These are phyloP conservation scores for Fusarium nodosum DNA, from an alignment of 2,329 filamentous ascomycete species.

Conservation along the genomic window DNA sequence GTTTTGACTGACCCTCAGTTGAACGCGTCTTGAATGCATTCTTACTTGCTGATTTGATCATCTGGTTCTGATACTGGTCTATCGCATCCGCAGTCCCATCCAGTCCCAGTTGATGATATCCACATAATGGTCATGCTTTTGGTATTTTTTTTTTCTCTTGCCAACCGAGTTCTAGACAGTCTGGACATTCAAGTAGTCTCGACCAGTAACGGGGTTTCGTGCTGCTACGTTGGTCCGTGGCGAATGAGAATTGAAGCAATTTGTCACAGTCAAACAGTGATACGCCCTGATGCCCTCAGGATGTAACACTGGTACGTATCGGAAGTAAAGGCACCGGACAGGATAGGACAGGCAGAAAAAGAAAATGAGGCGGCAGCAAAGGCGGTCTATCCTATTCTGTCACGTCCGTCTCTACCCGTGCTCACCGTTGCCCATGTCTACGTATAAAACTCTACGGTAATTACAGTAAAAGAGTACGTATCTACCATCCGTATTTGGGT, in stretches of 20 bases:
- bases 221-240: background rate
- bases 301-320: slow-evolving; percentile 3
- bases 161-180: background rate
- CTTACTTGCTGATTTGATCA: background rate
- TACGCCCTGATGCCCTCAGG: background rate
- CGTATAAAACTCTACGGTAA: background rate
- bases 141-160: background rate
- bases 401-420: background rate
- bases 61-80: background rate
- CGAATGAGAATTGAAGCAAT: background rate
- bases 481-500: background rate
- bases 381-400: slow-evolving; percentile 4
- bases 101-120: slow-evolving; percentile 4
- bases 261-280: background rate
- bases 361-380: slow-evolving; percentile 8
- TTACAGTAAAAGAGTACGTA: background rate
- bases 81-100: background rate
- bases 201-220: background rate
- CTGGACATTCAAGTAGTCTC: background rate
- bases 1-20: background rate
- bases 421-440: background rate
- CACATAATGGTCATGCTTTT: slow-evolving; percentile 5
- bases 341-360: background rate
- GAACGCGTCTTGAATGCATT: background rate
- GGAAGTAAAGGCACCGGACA: no score